These are phyloP conservation scores for Trametes punicea DNA, from an alignment of 768 basidiomycete species.

Conservation along the genomic window DNA sequence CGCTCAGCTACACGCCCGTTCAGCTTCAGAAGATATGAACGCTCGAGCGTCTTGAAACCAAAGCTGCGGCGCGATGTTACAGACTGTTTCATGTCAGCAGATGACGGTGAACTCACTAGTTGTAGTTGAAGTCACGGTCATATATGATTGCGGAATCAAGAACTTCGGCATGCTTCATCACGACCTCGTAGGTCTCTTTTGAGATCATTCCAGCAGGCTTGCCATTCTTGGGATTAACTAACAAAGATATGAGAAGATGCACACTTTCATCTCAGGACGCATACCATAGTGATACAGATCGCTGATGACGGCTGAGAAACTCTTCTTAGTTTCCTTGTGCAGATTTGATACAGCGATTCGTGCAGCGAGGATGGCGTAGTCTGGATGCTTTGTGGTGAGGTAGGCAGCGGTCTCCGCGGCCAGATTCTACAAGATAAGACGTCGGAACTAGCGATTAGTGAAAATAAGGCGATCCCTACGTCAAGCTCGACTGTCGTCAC, in stretches of 20 bases:
- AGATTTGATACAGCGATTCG: slow-evolving; percentile 98
- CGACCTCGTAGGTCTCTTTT: slow-evolving; percentile 75
- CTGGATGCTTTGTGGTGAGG: slow-evolving; percentile 95
- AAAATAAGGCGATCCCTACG: slow-evolving; percentile 44
- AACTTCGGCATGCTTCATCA: slow-evolving; percentile 74
- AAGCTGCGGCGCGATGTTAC: slow-evolving; percentile 49
- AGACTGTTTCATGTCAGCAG: not conserved
- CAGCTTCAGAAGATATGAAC: slow-evolving; percentile 93
- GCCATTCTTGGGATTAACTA: slow-evolving; percentile 95
- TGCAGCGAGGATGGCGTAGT: slow-evolving; percentile 97
- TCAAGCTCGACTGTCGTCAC: slow-evolving; percentile 98
- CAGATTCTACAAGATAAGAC: slow-evolving; percentile 62
- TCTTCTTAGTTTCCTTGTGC: slow-evolving; percentile 99
- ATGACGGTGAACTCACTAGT: slow-evolving; percentile 58
- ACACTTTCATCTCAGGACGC: slow-evolving; percentile 21
- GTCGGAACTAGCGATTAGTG: not conserved
- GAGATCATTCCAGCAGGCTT: slow-evolving; percentile 88
- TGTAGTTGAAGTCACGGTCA: slow-evolving; percentile 97
- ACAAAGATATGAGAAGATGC: not conserved
- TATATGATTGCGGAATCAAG: slow-evolving; percentile 97
- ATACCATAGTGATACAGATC: slow-evolving; percentile 87
- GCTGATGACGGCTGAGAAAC: slow-evolving; percentile 86
- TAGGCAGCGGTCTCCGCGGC: slow-evolving; percentile 97
- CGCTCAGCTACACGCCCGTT: slow-evolving; percentile 94
- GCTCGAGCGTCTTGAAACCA: slow-evolving; percentile 99